Conservation (phyloP, 106 monocot genomes). For the Agapanthus africanus region DNA sequence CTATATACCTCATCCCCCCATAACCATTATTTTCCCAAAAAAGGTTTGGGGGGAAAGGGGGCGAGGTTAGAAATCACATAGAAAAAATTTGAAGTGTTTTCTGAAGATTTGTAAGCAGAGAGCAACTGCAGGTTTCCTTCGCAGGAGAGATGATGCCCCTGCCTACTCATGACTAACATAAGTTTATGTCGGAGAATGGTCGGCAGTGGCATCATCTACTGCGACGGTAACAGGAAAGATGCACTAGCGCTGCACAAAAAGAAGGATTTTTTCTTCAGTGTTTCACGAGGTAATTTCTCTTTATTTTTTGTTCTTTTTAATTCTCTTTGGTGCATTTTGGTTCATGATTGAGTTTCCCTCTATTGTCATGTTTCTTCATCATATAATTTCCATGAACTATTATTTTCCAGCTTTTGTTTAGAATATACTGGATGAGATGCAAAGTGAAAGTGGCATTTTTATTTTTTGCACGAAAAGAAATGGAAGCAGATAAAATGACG, state of each 20-base stretch:
- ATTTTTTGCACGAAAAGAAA: not conserved
- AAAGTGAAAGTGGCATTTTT: not conserved
- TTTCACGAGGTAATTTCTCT: not conserved
- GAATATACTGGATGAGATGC: no score
- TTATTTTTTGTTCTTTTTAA: not conserved
- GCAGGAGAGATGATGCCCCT: slow-evolving; percentile 4
- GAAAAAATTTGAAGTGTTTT: no score
- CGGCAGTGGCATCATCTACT: not conserved
- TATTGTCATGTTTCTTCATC: not conserved
- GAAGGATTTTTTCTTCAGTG: not conserved
- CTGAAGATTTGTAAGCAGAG: no score
- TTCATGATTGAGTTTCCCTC: no score
- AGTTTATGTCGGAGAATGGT: not conserved
- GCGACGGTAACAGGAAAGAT: not conserved
- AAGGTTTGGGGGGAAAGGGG: not conserved
- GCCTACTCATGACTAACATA: not conserved
- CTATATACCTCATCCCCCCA: not conserved
- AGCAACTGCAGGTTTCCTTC: not conserved
- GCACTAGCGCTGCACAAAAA: not conserved
- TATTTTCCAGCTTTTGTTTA: no score
- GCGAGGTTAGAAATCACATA: no score
- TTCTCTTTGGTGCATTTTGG: no score
- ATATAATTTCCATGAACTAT: not conserved
- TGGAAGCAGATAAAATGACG: no score
- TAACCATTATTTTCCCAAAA: no score